Evolutionary conservation across 2,329 filamentous ascomycete genomes (phyloP), one percentile per base, ranked within the genome.

Genomic region (Sclerotinia borealis): DNA sequence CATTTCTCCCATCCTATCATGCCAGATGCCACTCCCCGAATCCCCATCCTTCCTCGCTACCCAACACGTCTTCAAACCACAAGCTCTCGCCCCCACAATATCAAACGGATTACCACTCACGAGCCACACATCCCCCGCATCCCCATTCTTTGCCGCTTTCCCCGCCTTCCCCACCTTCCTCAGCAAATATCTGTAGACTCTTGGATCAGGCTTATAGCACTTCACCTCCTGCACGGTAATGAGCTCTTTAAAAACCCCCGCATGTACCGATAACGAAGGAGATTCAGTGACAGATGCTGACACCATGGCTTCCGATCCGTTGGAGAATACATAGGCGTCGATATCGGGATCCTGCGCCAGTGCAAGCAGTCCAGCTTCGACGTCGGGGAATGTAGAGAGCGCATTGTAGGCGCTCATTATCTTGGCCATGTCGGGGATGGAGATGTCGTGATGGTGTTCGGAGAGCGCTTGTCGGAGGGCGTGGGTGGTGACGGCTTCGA

Each of bases 91-190:
- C 0, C 90, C 89, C 0, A 86, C 81, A 19, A 89, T 77, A 72
- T 92, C 89, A 72, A 92, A 92, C 2, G 89, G 85, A 72, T 92
- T 92, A 1, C 84, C 83, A 68, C 83, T 89, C 7, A 93, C 80
- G 9, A 92, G 75, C 87, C 88, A 91, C 17, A 91, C 79, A 31
- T 81, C 77, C 1, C 72, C 76, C 67, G 79, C 77, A 22, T 79
- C 43, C 50, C 66, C 64, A n/a, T 52, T 66, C 25, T 36, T 65
- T 76, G 1, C 73, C 74, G 74, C 76, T 45, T 72, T 70, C 17
- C 70, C 70, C 9, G 69, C 69, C 41, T 72, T 70, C 17, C 70
- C 70, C 9, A 70, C 69, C 41, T 68, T 68, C 58, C 63, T 56
- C 10, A 66, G 66, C 13, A 73, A 65, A 72, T 88, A 79, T n/a